Base-by-base conservation (phyloP, 768 basidiomycete genomes). In the Pisolithus microcarpus region DNA sequence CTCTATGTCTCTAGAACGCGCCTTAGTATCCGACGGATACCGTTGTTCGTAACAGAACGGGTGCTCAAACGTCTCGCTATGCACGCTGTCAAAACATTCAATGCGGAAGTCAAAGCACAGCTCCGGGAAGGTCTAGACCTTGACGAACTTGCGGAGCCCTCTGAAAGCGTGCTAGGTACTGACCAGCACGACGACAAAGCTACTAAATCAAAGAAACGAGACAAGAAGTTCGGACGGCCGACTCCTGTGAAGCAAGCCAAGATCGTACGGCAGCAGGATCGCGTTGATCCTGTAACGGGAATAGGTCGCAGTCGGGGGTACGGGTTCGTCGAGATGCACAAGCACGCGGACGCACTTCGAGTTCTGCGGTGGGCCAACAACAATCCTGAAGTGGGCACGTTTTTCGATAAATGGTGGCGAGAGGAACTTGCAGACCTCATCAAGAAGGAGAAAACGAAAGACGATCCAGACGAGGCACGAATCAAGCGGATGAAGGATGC, bases 351-450 rank as follows among this genome's bases (percentile, higher is more conserved):
- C 64, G 92, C 95, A 6, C 72, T 99, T 21, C 85, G 89, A 23
- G 85, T 97, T 5, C 70, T 98, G 42, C 78, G 96, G 31, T 98
- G 91, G 91, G 86, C 89, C 24, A 99, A 98, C 71, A 93, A 91
- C 63, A 94, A 96, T 63, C 68, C 79, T 1, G 78, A 75, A 4
- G 76, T 87, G 0, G 77, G 74, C 1, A 58, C 64, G 5, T 69
- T 97, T 51, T 82, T 93, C 61, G 75, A 79, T 56, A 73, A 72
- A 48, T 92, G 95, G 96, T 91, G 87, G 85, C 84, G 82, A 60
- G 85, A 85, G 46, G 93, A 96, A 62, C 68, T 75, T 7, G 70
- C 75, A 53, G 80, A 81, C 50, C 66, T 84, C 49, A 49, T 83
- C 48, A 79, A 80, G 63, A 64, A 67, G 15, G 82, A 85, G 66